Base-by-base conservation (phyloP, 306 rosid genomes). In the Rosa lucieae region DNA sequence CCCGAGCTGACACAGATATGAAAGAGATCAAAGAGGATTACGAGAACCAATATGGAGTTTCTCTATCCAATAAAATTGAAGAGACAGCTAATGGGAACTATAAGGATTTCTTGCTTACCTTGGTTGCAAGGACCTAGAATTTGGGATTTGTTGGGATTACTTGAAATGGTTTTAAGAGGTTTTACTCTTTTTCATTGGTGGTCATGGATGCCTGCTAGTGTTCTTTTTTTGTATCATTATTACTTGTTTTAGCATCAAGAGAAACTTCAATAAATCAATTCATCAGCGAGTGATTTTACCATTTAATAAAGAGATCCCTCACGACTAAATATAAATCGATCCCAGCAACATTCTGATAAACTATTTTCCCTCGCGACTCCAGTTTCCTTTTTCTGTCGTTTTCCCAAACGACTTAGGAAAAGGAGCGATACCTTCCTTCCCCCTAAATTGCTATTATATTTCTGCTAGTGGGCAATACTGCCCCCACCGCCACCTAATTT, bases 91-190 rank as follows among this genome's bases (percentile, higher is more conserved):
- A 83, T 74, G 99, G 99, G 48, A 93, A 82, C 81, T 95, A 86
- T 42, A 93, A 91, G 86, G 99, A 93, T 89, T 88, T 95, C 88
- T 87, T 93, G 87, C 86, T 93, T 40, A 84, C 88, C 51, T 87
- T 95, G 87, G 81, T 91, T 68, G 85, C 84, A 1, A 86, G 35
- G 62, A 53, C 18, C 0, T 37, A 67, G 47, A 73, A 7, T 71
- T 77, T 49, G 47, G 14, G 9, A 14, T 20, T 23, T 63, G n/a
- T 14, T 1, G 42, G 47, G 61, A 59, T 67, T 18, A 35, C 21
- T 35, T 52, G 62, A 43, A 32, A 39, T 44, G 37, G 37, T 74
- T 66, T 35, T 5, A 66, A 35, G 73, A n/a, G 42, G n/a, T 20
- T 59, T 53, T n/a, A 17, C 20, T 10, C 10, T 59, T 55, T 73